Conservation (phyloP, 2,329 filamentous ascomycete genomes). For the Ophiostoma piceae region DNA sequence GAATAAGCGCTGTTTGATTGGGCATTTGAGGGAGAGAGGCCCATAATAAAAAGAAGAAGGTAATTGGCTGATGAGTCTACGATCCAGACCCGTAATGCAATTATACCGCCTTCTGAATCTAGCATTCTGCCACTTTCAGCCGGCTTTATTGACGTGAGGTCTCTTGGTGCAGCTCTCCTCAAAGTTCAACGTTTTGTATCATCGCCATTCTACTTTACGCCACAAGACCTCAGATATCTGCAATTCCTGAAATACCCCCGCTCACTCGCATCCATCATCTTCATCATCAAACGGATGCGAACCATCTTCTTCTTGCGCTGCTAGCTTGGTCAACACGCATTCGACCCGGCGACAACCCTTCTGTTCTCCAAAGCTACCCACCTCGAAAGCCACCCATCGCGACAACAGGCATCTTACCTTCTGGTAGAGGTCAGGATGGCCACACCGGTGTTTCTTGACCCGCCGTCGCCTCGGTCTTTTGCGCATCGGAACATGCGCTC, state of each 20-base stretch:
- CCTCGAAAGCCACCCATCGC: neutral
- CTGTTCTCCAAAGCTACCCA: neutral
- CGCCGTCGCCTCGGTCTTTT: slow-evolving; percentile 49
- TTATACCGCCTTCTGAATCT: slow-evolving; percentile 20
- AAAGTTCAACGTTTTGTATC: neutral
- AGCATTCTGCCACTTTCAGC: neutral
- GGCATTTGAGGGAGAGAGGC: neutral
- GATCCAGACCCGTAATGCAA: neutral
- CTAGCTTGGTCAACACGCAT: neutral
- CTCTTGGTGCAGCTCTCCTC: neutral
- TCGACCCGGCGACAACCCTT: neutral
- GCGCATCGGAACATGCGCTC: slow-evolving; percentile 53
- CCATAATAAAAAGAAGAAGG: neutral
- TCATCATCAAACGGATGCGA: neutral
- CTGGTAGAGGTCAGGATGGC: slow-evolving; percentile 19
- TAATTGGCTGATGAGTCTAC: neutral
- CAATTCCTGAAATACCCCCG: neutral
- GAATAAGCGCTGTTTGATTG: slow-evolving; percentile 26
- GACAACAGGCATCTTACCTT: neutral
- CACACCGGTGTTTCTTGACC: slow-evolving; percentile 4
- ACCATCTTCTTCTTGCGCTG: neutral
- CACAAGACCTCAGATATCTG: neutral
- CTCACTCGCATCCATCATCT: neutral
- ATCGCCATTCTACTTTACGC: neutral
- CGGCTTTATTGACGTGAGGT: neutral